A percentile compares a stretch with the other conserved stretches of the same genome.
These are phyloP conservation scores for Zygoascus ofunaensis DNA, from an alignment of 805 yeast species.

Conservation along the genomic window DNA sequence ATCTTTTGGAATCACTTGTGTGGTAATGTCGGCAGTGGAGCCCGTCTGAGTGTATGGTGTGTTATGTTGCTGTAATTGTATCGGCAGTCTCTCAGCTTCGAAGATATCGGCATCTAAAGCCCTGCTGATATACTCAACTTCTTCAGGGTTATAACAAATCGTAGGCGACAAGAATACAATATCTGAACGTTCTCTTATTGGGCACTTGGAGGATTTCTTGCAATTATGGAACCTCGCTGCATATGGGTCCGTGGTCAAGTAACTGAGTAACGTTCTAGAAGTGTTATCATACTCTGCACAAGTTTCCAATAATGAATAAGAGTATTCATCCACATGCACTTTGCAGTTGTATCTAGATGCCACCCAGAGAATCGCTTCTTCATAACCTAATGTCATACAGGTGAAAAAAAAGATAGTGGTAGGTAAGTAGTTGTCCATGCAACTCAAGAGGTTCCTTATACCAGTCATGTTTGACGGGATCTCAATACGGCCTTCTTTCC, in stretches of 20 bases:
- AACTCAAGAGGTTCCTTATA: conserved; percentile 26
- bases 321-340: conserved; percentile 28
- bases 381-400: conserved; percentile 42
- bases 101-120: conserved; percentile 7
- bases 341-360: conserved; percentile 20
- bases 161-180: conserved; percentile 13
- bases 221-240: conserved; percentile 21
- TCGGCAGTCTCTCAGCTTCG: conserved; percentile 4
- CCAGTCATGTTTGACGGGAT: conserved; percentile 38
- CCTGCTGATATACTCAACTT: conserved; percentile 2
- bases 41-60: not conserved
- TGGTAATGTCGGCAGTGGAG: too few species aligned
- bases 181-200: conserved; percentile 10
- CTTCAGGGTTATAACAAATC: conserved; percentile 3
- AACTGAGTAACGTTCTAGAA: not conserved
- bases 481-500: conserved; percentile 42
- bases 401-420: conserved; percentile 35
- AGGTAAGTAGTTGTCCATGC: conserved; percentile 37
- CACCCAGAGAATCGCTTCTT: conserved; percentile 41
- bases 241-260: conserved; percentile 12
- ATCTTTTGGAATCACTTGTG: not conserved
- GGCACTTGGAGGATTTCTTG: conserved; percentile 13
- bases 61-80: not conserved
- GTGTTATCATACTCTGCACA: conserved; percentile 13
- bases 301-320: conserved; percentile 18